A percentile compares a stretch with the other conserved stretches of the same genome.
Evolutionary conservation across 75 land plant genomes (phyloP).

Genomic region (Cupressus sempervirens): DNA sequence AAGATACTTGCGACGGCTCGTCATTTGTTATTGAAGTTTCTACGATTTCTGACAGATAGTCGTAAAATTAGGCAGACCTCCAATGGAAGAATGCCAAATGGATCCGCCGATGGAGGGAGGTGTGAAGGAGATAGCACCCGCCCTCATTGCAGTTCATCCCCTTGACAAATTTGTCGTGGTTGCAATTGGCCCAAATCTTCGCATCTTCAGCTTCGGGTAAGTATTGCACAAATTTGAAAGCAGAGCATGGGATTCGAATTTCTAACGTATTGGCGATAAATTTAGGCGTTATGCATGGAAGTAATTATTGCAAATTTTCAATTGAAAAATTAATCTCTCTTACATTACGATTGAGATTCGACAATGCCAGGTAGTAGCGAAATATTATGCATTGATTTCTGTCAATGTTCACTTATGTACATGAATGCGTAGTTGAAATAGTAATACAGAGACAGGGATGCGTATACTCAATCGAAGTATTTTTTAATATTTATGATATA

Average conservation of each 20-base stretch:
- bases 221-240: neutral
- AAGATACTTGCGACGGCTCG: neutral
- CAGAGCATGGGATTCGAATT: neutral
- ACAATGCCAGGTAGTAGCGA: neutral
- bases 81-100: neutral
- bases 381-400: neutral
- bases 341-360: neutral
- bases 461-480: neutral
- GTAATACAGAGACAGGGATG: neutral
- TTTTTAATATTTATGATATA: neutral
- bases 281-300: neutral
- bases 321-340: neutral
- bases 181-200: conserved; percentile 67
- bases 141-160: conserved; percentile 66
- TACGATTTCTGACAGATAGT: neutral
- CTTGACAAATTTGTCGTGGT: conserved; percentile 49
- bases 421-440: neutral
- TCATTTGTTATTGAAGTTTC: too few species aligned
- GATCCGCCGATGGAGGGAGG: neutral
- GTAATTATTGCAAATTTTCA: neutral
- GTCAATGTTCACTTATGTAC: neutral
- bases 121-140: conserved; percentile 60
- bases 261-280: neutral
- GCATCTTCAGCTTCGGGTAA: conserved; percentile 63
- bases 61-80: neutral